Evolutionary conservation across 495 filamentous ascomycete genomes (phyloP), one percentile per base, ranked within the genome.

Genomic region (Extremus antarcticus): DNA sequence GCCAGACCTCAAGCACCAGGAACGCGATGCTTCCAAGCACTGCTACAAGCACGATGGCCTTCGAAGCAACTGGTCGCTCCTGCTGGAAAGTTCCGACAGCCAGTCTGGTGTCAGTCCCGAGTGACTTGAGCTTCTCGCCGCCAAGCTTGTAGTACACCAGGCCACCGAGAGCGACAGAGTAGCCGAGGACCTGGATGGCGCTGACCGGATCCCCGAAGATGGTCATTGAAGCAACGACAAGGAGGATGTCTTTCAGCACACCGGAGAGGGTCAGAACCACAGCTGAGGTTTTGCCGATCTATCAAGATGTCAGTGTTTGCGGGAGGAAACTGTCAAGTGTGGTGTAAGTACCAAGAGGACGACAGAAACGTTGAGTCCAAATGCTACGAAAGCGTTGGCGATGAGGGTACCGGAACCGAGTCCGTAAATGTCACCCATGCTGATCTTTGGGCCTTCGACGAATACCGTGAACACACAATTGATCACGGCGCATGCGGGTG

Each of bases 131-230:
- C 63, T 83, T 82, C 40, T 94, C 88, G 40, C 77, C 79, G 49
- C 91, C 91, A 58, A 95, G 86, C 80, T 94, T 95, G 80, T 94
- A 95, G 82, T 91, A 91, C 60, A 95, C 73, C 68, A 97, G 87
- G 61, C 91, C 91, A 61, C 77, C 71, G 20, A 97, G 80, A 43
- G 91, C 88, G 64, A 97, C 82, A 64, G 78, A 81, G 78, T 97
- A 97, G 60, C 91, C 91, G 73, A 96, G 92, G 71, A 85, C 83
- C 73, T 97, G 91, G 41, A 90, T 80, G 47, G 66, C 67, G 20
- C 86, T 79, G 63, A 97, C 83, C 20, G 82, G 81, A 54, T 87
- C 91, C 51, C 82, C 75, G 84, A 87, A 95, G 69, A 97, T 84
- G 55, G 86, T 65, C 78, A 95, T 90, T 47, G 90, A 95, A 43